phyloP scores from a whole-genome alignment of 139 green algal genomes.

The Trebouxia sp. region DNA sequence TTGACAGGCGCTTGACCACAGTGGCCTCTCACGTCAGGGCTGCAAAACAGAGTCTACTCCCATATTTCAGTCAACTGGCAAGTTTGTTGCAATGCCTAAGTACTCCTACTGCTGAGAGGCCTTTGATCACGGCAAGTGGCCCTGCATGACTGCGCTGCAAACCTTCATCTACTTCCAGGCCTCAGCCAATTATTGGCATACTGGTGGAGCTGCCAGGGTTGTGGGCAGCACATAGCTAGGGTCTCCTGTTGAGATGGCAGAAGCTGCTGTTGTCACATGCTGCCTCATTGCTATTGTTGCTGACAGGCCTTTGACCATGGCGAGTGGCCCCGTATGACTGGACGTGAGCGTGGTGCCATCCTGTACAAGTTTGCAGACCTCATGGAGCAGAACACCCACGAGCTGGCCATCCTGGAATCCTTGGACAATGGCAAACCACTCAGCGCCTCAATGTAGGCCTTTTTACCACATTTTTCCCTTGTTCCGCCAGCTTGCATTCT shows the following conservation, averaged over 20 bases:
- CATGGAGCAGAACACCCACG: constrained; percentile 56
- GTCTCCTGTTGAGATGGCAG: constrained; percentile 1
- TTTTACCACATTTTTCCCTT: constrained; percentile 60
- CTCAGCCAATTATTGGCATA: too few species aligned
- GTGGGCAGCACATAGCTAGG: constrained; percentile 20
- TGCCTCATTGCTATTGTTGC: not conserved
- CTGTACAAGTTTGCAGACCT: constrained; percentile 66
- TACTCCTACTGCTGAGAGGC: too few species aligned
- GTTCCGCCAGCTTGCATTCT: not conserved
- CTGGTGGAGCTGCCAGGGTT: constrained; percentile 1
- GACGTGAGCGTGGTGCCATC: constrained; percentile 54
- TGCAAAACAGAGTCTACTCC: too few species aligned
- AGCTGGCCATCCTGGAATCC: constrained; percentile 63
- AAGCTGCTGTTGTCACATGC: not conserved
- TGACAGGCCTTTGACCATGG: constrained; percentile 68
- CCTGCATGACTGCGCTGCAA: too few species aligned
- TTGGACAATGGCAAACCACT: constrained; percentile 77
- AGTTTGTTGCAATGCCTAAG: too few species aligned
- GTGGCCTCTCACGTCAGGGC: too few species aligned
- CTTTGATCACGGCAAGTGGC: too few species aligned
- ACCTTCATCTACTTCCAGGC: too few species aligned
- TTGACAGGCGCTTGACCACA: too few species aligned
- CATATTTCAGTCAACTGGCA: too few species aligned
- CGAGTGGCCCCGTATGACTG: constrained; percentile 61
- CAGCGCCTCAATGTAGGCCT: constrained; percentile 31